phyloP scores from a whole-genome alignment of 768 basidiomycete genomes.

The Tephrocybe sp. region DNA sequence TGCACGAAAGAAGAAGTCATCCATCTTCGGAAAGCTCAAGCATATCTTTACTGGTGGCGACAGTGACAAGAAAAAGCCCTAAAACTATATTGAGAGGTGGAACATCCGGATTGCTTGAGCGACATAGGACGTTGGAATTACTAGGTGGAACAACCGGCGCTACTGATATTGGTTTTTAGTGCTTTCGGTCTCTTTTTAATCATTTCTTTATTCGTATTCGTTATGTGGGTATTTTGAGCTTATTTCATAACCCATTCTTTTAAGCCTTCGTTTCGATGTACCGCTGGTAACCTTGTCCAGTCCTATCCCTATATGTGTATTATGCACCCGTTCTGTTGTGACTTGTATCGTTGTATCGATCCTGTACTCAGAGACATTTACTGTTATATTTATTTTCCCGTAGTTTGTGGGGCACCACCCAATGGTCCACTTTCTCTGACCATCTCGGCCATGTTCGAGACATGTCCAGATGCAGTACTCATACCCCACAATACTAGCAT shows the following conservation, averaged over 20 bases:
- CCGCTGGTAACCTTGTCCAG: neutral
- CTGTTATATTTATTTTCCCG: neutral
- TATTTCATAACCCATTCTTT: neutral
- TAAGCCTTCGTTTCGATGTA: neutral
- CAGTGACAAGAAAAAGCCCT: conserved; percentile 38
- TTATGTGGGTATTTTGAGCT: too few relatives aligned
- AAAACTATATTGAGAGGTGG: neutral
- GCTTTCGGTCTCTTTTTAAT: too few relatives aligned
- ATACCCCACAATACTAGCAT: too few relatives aligned
- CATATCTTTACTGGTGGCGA: conserved; percentile 43
- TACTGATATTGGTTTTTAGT: too few relatives aligned
- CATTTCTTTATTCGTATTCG: too few relatives aligned
- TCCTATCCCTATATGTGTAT: neutral
- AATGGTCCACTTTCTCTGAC: too few relatives aligned
- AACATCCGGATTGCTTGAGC: neutral
- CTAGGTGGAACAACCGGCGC: too few relatives aligned
- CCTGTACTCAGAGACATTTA: neutral
- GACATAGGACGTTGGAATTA: too few relatives aligned
- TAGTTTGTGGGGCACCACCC: too few relatives aligned
- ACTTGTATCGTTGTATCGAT: neutral
- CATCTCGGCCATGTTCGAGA: neutral
- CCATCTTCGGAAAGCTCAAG: conserved; percentile 55
- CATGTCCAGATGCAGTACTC: too few relatives aligned
- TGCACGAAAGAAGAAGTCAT: conserved; percentile 51
- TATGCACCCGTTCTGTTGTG: neutral